Percentiles rank a stretch among this genome's conserved stretches.
phyloP scores from a whole-genome alignment of 495 filamentous ascomycete species.

The Penicillium cinerascens region DNA sequence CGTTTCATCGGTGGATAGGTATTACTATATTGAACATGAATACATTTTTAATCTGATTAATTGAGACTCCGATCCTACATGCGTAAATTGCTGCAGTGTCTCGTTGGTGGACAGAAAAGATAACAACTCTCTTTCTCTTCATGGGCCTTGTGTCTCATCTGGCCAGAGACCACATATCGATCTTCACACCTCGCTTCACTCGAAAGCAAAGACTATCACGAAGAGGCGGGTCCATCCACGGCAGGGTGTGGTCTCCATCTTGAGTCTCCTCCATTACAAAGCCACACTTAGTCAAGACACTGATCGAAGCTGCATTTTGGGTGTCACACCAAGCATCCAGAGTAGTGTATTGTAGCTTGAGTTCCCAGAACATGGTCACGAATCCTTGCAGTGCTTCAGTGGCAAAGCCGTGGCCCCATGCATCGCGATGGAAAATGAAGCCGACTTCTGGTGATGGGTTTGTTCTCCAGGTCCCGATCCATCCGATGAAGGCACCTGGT shows the following conservation, averaged over 20 bases:
- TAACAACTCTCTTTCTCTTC: too few species aligned
- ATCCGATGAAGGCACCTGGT: slow-evolving; percentile 6
- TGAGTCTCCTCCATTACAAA: slow-evolving; percentile 14
- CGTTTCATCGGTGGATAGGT: neutral
- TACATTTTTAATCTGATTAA: neutral
- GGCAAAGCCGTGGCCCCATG: slow-evolving; percentile 32
- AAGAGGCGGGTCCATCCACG: slow-evolving; percentile 18
- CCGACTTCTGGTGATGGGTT: slow-evolving; percentile 25
- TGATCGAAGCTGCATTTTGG: slow-evolving; percentile 15
- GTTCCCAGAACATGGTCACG: slow-evolving; percentile 24
- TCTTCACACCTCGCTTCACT: neutral
- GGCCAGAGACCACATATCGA: neutral
- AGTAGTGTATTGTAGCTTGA: slow-evolving; percentile 17
- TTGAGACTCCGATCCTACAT: neutral
- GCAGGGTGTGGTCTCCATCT: slow-evolving; percentile 17
- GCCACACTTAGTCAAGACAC: slow-evolving; percentile 21
- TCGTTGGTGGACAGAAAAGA: neutral
- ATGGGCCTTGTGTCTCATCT: neutral
- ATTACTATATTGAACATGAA: neutral
- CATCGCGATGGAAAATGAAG: slow-evolving; percentile 24
- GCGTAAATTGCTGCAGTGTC: neutral
- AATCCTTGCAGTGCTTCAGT: slow-evolving; percentile 28
- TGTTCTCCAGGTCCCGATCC: slow-evolving; percentile 11
- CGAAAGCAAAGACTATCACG: slow-evolving; percentile 6
- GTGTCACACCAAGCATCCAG: slow-evolving; percentile 15